Conservation (phyloP, 148 eudicot genomes). For the Persicaria maculosa region DNA sequence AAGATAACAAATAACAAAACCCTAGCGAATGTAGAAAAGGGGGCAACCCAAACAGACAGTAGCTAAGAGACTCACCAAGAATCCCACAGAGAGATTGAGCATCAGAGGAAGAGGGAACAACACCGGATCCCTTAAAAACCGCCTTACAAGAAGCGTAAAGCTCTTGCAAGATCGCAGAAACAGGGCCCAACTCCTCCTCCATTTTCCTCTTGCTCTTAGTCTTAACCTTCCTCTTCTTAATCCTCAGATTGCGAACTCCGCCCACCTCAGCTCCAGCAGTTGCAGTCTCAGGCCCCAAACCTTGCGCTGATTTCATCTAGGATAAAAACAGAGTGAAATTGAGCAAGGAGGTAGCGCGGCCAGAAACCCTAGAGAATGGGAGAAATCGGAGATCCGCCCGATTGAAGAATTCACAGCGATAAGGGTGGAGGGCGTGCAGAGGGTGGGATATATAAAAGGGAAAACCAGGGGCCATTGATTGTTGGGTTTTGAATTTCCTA, state of each 20-base stretch:
- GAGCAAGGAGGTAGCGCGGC: background rate
- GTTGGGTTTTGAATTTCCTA: background rate
- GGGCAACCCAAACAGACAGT: background rate
- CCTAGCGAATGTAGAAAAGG: background rate
- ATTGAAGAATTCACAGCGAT: background rate
- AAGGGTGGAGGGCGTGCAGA: background rate
- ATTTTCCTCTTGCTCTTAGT: slow-evolving; percentile 19
- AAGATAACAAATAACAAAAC: background rate
- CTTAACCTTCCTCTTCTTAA: slow-evolving; percentile 30
- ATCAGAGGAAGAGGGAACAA: slow-evolving; percentile 50
- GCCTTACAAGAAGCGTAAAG: slow-evolving; percentile 41
- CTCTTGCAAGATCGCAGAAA: slow-evolving; percentile 32
- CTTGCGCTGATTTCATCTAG: background rate
- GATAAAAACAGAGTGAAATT: background rate
- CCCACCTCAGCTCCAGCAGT: background rate
- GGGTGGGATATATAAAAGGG: slow-evolving; percentile 5
- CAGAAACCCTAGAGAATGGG: background rate
- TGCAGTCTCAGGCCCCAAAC: background rate
- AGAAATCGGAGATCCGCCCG: background rate
- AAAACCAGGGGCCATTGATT: slow-evolving; percentile 11
- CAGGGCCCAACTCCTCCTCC: slow-evolving; percentile 9
- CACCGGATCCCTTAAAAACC: slow-evolving; percentile 60
- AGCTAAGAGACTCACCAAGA: slow-evolving; percentile 33
- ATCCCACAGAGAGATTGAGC: slow-evolving; percentile 45
- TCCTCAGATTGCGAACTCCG: slow-evolving; percentile 20